A percentile compares a stretch with the other conserved stretches of the same genome.
phyloP scores from a whole-genome alignment of 106 monocot genomes.

The Amphibolis antarctica region DNA sequence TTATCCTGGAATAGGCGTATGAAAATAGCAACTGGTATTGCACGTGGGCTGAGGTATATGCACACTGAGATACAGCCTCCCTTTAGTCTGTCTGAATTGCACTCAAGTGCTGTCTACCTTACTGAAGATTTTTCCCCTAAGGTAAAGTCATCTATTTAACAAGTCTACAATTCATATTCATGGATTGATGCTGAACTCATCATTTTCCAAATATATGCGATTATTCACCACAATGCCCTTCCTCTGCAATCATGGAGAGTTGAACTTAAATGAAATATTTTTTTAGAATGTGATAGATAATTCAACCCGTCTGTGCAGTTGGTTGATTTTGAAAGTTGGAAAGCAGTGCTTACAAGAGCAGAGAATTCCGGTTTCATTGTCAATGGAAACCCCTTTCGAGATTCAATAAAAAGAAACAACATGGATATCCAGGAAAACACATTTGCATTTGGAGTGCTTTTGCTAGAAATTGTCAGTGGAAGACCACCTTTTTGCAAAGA shows the following conservation, averaged over 20 bases:
- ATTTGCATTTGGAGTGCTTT: slow-evolving; percentile 63
- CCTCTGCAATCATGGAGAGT: too few species aligned
- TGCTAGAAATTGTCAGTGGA: slow-evolving; percentile 85
- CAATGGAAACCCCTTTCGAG: slow-evolving; percentile 34
- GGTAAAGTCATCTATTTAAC: slow-evolving; percentile 21
- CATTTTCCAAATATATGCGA: too few species aligned
- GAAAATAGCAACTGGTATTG: slow-evolving; percentile 72
- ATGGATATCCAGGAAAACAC: slow-evolving; percentile 65
- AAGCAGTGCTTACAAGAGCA: slow-evolving; percentile 39
- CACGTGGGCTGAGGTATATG: slow-evolving; percentile 62
- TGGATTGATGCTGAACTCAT: too few species aligned
- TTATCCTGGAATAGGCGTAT: slow-evolving; percentile 89
- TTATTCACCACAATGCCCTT: too few species aligned
- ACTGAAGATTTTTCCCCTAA: slow-evolving; percentile 98
- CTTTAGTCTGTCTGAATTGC: slow-evolving; percentile 60
- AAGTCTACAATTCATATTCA: not conserved
- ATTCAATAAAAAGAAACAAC: slow-evolving; percentile 34
- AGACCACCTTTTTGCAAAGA: slow-evolving; percentile 59
- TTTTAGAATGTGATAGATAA: not conserved
- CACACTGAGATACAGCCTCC: slow-evolving; percentile 82
- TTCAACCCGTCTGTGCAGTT: slow-evolving; percentile 35
- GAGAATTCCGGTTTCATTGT: slow-evolving; percentile 14
- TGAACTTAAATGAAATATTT: too few species aligned
- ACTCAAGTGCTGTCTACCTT: slow-evolving; percentile 69
- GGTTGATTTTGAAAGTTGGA: slow-evolving; percentile 98